These are phyloP conservation scores for Saitozyma sp. DNA, from an alignment of 768 basidiomycete genomes.

Conservation along the genomic window DNA sequence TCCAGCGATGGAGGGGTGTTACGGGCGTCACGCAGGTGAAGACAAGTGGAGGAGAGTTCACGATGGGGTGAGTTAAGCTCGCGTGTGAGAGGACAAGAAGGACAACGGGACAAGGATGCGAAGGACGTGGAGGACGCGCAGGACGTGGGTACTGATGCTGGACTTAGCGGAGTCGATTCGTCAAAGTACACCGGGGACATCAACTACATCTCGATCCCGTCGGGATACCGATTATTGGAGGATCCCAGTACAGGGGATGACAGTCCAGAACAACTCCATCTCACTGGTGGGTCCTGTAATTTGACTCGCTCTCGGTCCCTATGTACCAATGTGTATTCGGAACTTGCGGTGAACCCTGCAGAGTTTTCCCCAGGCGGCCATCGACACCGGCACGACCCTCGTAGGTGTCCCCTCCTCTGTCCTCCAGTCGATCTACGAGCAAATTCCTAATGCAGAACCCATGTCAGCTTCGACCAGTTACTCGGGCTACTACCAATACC, in stretches of 20 bases:
- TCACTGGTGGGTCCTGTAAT: conserved; percentile 26
- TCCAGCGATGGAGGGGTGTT: conserved; percentile 63
- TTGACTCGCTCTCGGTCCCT: background rate
- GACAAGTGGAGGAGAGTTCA: conserved; percentile 49
- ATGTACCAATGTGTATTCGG: background rate
- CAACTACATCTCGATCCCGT: conserved; percentile 71
- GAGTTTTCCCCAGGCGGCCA: conserved; percentile 65
- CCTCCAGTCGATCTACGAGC: conserved; percentile 67
- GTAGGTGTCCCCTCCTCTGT: conserved; percentile 73
- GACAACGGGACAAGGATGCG: too few species aligned
- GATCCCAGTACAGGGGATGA: conserved; percentile 64
- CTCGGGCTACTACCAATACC: conserved; percentile 76
- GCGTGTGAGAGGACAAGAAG: too few species aligned
- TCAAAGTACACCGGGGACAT: conserved; percentile 79
- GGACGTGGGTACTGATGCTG: too few species aligned
- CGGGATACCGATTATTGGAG: conserved; percentile 73
- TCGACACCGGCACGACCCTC: conserved; percentile 95
- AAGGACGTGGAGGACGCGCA: too few species aligned
- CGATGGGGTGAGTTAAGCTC: background rate
- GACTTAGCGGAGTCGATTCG: conserved; percentile 65
- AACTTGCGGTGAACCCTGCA: background rate
- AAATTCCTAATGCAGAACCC: conserved; percentile 68
- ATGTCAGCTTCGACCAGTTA: conserved; percentile 62
- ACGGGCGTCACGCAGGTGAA: conserved; percentile 47
- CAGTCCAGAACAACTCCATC: conserved; percentile 36